phyloP scores from a whole-genome alignment of 192 early-diverging fungal species.

The Umbelopsis isabellina region DNA sequence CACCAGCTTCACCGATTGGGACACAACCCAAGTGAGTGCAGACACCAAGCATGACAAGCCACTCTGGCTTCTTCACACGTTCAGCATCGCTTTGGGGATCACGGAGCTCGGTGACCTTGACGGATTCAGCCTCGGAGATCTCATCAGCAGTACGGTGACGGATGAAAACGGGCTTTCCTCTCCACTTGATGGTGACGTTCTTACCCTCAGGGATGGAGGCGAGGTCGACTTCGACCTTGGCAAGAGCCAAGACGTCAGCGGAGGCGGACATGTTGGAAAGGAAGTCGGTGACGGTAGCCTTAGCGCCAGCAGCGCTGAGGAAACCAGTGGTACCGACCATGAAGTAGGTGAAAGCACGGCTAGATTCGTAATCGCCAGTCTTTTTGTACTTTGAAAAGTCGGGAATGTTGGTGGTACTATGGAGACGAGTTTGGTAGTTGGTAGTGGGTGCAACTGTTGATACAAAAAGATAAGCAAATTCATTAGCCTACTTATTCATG shows the following conservation, averaged over 20 bases:
- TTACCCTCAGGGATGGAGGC: slow-evolving; percentile 93
- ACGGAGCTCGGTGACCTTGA: slow-evolving; percentile 79
- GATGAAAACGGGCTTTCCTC: slow-evolving; percentile 98
- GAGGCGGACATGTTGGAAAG: slow-evolving; percentile 91
- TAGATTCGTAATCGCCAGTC: slow-evolving; percentile 62
- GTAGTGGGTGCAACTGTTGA: slow-evolving; percentile 31
- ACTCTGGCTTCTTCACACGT: slow-evolving; percentile 88
- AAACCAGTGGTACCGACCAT: slow-evolving; percentile 91
- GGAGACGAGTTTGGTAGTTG: slow-evolving; percentile 44
- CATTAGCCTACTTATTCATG: background rate
- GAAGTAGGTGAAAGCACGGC: slow-evolving; percentile 87
- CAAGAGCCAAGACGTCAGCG: slow-evolving; percentile 97
- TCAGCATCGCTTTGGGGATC: slow-evolving; percentile 93
- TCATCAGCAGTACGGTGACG: slow-evolving; percentile 95
- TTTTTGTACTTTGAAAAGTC: slow-evolving; percentile 81
- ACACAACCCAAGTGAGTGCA: slow-evolving; percentile 85
- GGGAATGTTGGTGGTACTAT: slow-evolving; percentile 65
- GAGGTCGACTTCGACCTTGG: slow-evolving; percentile 96
- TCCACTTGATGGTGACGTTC: slow-evolving; percentile 98
- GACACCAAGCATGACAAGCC: slow-evolving; percentile 93
- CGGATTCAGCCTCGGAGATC: slow-evolving; percentile 89
- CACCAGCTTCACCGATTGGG: slow-evolving; percentile 96
- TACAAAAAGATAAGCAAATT: background rate
- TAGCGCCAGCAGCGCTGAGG: slow-evolving; percentile 80
- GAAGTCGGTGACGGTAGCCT: slow-evolving; percentile 86